Conservation (phyloP, 352 stramenopile genomes). For the Globisporangium perplexum region DNA sequence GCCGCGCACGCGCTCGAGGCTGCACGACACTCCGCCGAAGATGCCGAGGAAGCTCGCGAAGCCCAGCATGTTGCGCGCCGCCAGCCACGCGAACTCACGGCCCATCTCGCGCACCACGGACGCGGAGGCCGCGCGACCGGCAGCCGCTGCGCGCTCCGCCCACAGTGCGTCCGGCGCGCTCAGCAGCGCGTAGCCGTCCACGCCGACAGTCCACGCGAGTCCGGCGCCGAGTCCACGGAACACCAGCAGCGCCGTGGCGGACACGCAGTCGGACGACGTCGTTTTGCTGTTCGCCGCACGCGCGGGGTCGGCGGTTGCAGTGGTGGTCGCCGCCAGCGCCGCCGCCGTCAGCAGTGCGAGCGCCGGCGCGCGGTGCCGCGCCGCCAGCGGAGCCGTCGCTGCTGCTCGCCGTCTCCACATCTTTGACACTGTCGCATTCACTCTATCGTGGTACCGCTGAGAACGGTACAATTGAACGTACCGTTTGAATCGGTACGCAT, state of each 20-base stretch:
- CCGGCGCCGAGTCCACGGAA: conserved; percentile 57
- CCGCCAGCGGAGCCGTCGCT: not conserved
- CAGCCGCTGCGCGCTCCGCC: conserved; percentile 25
- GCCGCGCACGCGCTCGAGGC: conserved; percentile 50
- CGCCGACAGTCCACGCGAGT: conserved; percentile 68
- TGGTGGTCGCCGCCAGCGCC: not conserved
- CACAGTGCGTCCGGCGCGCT: conserved; percentile 29
- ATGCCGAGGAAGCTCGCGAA: conserved; percentile 74
- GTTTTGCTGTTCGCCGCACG: conserved; percentile 20
- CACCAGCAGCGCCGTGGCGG: conserved; percentile 53
- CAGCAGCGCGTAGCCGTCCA: conserved; percentile 59
- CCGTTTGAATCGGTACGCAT: too few relatives aligned
- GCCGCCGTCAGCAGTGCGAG: not conserved
- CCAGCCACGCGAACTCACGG: conserved; percentile 20
- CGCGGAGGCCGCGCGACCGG: conserved; percentile 10
- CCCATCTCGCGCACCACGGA: conserved; percentile 21
- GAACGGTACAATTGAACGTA: too few relatives aligned
- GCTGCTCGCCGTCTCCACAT: not conserved
- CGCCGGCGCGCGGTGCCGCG: not conserved
- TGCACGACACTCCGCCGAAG: conserved; percentile 69
- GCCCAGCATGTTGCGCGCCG: conserved; percentile 51
- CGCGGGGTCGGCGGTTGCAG: not conserved
- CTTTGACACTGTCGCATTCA: too few relatives aligned
- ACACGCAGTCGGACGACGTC: conserved; percentile 51
- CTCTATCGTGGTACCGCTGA: too few relatives aligned